Conservation (phyloP, 1,284 basidiomycete genomes). For the Naganishia liquefaciens region DNA sequence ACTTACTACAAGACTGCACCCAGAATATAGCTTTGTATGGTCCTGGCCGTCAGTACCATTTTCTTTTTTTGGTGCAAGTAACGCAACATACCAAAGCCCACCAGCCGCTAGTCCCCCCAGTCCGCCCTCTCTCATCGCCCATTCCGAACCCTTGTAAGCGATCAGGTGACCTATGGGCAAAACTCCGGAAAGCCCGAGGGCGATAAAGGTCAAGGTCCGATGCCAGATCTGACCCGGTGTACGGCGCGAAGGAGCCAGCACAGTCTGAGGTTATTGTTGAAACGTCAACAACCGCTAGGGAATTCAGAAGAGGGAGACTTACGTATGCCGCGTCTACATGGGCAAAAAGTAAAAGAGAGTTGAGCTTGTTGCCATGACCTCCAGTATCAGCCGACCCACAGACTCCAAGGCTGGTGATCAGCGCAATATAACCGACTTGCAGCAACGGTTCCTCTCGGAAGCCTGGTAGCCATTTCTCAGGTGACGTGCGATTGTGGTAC, state of each 20-base stretch:
- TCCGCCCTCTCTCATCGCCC: conserved; percentile 65
- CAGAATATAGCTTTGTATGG: conserved; percentile 58
- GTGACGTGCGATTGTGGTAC: no score
- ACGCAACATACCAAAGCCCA: conserved; percentile 59
- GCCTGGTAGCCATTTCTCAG: conserved; percentile 65
- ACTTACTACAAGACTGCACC: conserved; percentile 82
- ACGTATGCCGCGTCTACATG: not conserved
- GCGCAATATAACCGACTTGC: conserved; percentile 48
- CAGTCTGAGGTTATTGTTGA: conserved; percentile 57
- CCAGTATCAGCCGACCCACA: not conserved
- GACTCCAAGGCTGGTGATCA: conserved; percentile 18
- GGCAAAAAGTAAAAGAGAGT: conserved; percentile 17
- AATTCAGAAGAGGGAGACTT: conserved; percentile 56
- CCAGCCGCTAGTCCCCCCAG: conserved; percentile 68
- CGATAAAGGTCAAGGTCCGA: conserved; percentile 77
- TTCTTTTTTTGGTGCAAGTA: not conserved
- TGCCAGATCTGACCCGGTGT: conserved; percentile 73
- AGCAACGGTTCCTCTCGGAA: conserved; percentile 36
- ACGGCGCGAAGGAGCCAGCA: conserved; percentile 75
- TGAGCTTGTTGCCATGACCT: conserved; percentile 32
- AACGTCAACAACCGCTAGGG: conserved; percentile 40
- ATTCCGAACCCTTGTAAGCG: conserved; percentile 61
- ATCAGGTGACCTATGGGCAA: conserved; percentile 71
- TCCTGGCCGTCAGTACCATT: not conserved
- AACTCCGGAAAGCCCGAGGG: conserved; percentile 71